Percentiles rank a stretch among this genome's conserved stretches.
Evolutionary conservation across 768 basidiomycete species (phyloP).

Genomic region (Harrya chromipes): DNA sequence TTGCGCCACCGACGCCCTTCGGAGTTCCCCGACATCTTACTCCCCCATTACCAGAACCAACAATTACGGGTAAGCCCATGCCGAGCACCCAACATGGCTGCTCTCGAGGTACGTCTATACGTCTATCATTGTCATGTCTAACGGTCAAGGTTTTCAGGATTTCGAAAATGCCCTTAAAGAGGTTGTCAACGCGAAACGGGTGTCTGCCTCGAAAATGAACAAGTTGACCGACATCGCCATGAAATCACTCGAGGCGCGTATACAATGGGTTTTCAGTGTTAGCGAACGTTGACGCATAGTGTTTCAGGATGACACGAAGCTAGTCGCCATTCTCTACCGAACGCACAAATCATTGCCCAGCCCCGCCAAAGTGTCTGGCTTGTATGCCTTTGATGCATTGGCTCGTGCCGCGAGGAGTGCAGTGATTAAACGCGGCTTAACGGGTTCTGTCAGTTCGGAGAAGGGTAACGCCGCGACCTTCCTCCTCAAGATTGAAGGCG

Average conservation of each 20-base stretch:
- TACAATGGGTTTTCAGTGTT: not conserved
- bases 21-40: constrained; percentile 9
- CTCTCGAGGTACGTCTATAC: constrained; percentile 36
- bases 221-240: constrained; percentile 73
- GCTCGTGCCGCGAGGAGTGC: constrained; percentile 75
- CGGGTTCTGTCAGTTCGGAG: constrained; percentile 51
- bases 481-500: constrained; percentile 83
- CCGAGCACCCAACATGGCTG: constrained; percentile 35
- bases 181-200: constrained; percentile 75
- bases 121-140: not conserved
- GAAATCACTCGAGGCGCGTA: constrained; percentile 71
- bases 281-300: not conserved
- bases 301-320: constrained; percentile 73
- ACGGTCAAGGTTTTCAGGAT: constrained; percentile 44
- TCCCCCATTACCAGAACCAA: constrained; percentile 10
- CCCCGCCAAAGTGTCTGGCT: constrained; percentile 73
- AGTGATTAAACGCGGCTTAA: constrained; percentile 60
- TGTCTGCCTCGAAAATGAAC: constrained; percentile 85
- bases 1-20: constrained; percentile 7
- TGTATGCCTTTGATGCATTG: constrained; percentile 94
- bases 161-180: constrained; percentile 82
- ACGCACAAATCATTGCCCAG: constrained; percentile 77
- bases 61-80: constrained; percentile 17
- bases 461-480: constrained; percentile 80
- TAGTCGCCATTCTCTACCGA: constrained; percentile 86